A percentile compares a stretch with the other conserved stretches of the same genome.
These are phyloP conservation scores for Tricholoma hemisulphureum DNA, from an alignment of 768 basidiomycete genomes.

Conservation along the genomic window DNA sequence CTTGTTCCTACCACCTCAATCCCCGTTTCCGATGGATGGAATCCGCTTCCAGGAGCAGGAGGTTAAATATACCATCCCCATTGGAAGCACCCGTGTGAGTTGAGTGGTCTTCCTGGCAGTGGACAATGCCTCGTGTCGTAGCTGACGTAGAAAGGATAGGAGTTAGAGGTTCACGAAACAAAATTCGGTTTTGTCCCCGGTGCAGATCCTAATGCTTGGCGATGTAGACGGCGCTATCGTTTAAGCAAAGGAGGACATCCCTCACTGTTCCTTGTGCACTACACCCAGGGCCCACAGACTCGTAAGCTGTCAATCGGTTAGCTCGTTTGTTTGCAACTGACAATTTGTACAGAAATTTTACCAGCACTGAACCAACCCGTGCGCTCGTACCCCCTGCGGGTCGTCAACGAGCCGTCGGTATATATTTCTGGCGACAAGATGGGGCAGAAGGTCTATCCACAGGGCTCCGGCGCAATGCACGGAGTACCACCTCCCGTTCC, in stretches of 20 bases:
- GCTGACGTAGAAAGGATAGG: slow-evolving; percentile 40
- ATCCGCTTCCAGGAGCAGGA: slow-evolving; percentile 77
- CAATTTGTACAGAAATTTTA: slow-evolving; percentile 47
- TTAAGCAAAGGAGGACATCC: slow-evolving; percentile 72
- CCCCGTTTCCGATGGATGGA: slow-evolving; percentile 72
- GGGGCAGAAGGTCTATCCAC: slow-evolving; percentile 62
- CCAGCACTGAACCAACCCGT: slow-evolving; percentile 61
- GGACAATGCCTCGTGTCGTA: background rate
- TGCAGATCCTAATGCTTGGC: slow-evolving; percentile 61
- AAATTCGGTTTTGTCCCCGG: slow-evolving; percentile 79
- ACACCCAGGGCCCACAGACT: slow-evolving; percentile 59
- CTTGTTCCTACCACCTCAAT: slow-evolving; percentile 59
- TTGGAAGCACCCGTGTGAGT: slow-evolving; percentile 53
- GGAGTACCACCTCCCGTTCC: slow-evolving; percentile 22
- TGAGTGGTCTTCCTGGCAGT: slow-evolving; percentile 1
- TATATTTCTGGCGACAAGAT: slow-evolving; percentile 71
- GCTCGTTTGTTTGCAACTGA: slow-evolving; percentile 14
- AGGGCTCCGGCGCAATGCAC: slow-evolving; percentile 33
- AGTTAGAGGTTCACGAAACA: slow-evolving; percentile 72
- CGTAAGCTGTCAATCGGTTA: slow-evolving; percentile 44
- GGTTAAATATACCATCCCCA: slow-evolving; percentile 53
- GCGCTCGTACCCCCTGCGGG: slow-evolving; percentile 69
- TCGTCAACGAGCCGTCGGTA: slow-evolving; percentile 61
- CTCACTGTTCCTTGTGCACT: slow-evolving; percentile 74
- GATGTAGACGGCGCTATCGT: slow-evolving; percentile 69